Conservation (phyloP, 768 basidiomycete genomes). For the Glaciozyma martinii region DNA sequence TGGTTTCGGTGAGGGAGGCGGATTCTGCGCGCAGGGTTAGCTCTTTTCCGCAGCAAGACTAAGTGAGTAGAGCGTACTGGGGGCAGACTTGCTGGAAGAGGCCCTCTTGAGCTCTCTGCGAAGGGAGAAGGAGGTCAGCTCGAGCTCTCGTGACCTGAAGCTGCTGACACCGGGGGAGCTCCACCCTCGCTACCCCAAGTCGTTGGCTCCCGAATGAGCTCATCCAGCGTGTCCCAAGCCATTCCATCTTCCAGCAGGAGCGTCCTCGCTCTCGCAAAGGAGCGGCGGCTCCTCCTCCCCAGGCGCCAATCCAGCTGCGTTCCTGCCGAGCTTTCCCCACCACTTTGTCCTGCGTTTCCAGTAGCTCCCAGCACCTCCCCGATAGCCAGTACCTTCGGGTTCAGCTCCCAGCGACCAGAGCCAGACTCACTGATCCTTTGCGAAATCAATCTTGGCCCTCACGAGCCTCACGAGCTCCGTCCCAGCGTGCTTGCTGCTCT, state of each 20-base stretch:
- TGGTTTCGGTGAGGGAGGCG: background rate
- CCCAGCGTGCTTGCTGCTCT: background rate
- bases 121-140: background rate
- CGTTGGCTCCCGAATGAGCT: background rate
- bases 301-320: too few relatives aligned
- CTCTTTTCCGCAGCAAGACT: too few relatives aligned
- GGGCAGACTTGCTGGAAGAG: background rate
- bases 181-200: too few relatives aligned
- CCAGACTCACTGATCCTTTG: slow-evolving; percentile 9
- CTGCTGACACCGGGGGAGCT: background rate
- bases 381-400: too few relatives aligned
- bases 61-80: background rate
- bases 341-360: too few relatives aligned
- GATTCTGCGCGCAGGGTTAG: background rate
- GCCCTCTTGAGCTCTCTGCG: background rate
- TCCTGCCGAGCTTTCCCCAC: too few relatives aligned
- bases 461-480: slow-evolving; percentile 20
- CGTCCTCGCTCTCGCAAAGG: too few relatives aligned
- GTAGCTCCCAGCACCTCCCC: too few relatives aligned
- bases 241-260: too few relatives aligned
- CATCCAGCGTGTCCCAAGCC: too few relatives aligned
- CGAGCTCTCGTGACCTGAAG: background rate
- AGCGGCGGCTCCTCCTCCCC: too few relatives aligned
- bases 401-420: too few relatives aligned
- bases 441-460: slow-evolving; percentile 12